Base-by-base conservation (phyloP, 2,329 filamentous ascomycete species). In the Fusarium nelsonii region DNA sequence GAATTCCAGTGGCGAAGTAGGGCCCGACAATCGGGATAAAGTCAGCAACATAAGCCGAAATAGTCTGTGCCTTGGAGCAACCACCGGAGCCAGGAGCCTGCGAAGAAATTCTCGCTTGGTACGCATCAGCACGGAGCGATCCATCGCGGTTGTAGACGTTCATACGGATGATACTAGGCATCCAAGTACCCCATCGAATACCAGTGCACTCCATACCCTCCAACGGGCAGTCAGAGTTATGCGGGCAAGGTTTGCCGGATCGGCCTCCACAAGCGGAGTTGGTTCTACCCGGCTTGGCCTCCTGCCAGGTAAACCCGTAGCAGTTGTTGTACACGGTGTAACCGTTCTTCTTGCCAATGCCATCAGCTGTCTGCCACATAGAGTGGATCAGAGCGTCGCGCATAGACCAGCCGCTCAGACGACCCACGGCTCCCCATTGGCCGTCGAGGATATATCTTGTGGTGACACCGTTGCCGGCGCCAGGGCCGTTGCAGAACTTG, bases 161-260 rank as follows among this genome's bases (percentile, higher is more conserved):
- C 32, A 58, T 55, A 23, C 55, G 55, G 4, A 58, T 44, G 8
- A 58, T 58, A 4, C 55, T 58, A n/a, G 55, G 55, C n/a, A 58
- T 33, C 55, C 55, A 58, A 4, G 55, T 58, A 8, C 55, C 55
- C 55, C 49, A 55, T 9, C 55, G 55, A 1, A 55, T 6, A 0
- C 49, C 39, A 4, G 4, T 26, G 18, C 55, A 58, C 49, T 58
- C 55, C 55, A 58, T 58, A 8, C 49, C 49, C n/a, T 16, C 49
- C 32, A 58, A 20, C 8, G 55, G 55, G 11, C 55, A 58, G 55
- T 58, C 55, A 2, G 6, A 8, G 39, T 58, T 58, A 0, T 55
- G 2, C 0, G 55, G 55, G 15, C 55, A 58, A 20, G 16, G 1
- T 26, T 33, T n/a, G 33, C 36, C 39, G 0, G 55, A 58, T 12